Evolutionary conservation across 2,329 filamentous ascomycete species (phyloP).

Genomic region (Colletotrichum destructivum): DNA sequence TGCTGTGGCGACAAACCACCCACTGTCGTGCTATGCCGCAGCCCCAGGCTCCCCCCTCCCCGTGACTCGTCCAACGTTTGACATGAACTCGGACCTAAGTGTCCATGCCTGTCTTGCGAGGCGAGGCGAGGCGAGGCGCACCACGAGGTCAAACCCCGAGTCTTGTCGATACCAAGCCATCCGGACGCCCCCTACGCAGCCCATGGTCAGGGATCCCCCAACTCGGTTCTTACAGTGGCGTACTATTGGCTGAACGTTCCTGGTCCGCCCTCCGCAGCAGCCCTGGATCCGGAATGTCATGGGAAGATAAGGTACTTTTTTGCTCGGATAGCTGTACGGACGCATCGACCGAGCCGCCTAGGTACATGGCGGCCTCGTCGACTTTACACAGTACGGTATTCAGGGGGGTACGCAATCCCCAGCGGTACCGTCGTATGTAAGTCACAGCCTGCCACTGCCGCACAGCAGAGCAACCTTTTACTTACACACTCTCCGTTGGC

Average conservation of each 20-base stretch:
- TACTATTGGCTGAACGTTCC: constrained; percentile 23
- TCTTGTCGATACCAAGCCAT: constrained; percentile 23
- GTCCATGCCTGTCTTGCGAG: constrained; percentile 25
- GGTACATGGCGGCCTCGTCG: constrained; percentile 17
- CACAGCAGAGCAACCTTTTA: constrained; percentile 3
- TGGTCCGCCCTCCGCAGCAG: constrained; percentile 12
- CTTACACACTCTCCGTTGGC: constrained; percentile 9
- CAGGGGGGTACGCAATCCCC: constrained; percentile 5
- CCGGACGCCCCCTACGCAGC: constrained; percentile 22
- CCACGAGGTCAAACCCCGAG: constrained; percentile 18
- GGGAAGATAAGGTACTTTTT: constrained; percentile 9
- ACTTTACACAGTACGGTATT: not conserved
- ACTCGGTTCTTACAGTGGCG: not conserved
- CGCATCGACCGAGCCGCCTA: not conserved
- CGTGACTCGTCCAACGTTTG: constrained; percentile 22
- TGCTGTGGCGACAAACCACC: constrained; percentile 1
- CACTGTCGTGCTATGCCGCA: not conserved
- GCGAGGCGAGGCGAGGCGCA: constrained; percentile 15
- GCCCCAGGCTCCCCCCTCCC: not conserved
- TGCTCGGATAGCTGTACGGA: constrained; percentile 8
- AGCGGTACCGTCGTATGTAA: constrained; percentile 11
- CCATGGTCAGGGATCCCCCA: constrained; percentile 18
- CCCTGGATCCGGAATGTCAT: constrained; percentile 12
- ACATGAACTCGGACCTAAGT: constrained; percentile 31
- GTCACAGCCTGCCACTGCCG: constrained; percentile 6